Base-by-base conservation (phyloP, 2,329 filamentous ascomycete species). In the Ceratocystis colombiana region DNA sequence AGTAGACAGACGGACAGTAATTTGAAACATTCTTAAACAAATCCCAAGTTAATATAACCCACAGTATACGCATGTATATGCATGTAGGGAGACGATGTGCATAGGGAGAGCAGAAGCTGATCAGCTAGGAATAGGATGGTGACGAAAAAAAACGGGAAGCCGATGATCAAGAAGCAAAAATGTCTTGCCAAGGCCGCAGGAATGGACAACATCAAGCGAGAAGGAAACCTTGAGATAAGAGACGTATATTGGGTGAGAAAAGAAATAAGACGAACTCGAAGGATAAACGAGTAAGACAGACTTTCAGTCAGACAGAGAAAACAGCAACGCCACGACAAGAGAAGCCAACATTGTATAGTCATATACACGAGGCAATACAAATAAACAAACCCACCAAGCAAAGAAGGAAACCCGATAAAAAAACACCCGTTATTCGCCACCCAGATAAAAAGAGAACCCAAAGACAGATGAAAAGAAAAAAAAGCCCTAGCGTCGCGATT, bases 1-100 rank as follows among this genome's bases (percentile, higher is more conserved):
- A n/a, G 46, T n/a, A 15, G 12, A 57, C 12, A 50, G 46, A 22
- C 4, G 22, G n/a, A 6, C 53, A 33, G 48, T 25, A 25, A 53
- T 57, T 30, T 57, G 53, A 57, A 57, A 33, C 53, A 57, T 57
- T n/a, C 53, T 28, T 57, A 53, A 22, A 53, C 48, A 53, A 22
- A 10, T 7, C 48, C 37, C 3, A 10, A 25, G n/a, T 53, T 53
- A 1, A 53, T 41, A 15, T 12, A 41, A 41, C 37, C 2, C 37
- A 12, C 37, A 41, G 15, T 41, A 10, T 3, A 41, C 10, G 37
- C 37, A 41, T 41, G 10, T 41, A 41, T 15, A 41, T 33, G 30
- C 37, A 41, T 12, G 3, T 4, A 41, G 37, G 37, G 37, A 41
- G 37, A 41, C 37, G 12, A 41, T 41, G 10, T 41, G 15, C 37